Base-by-base conservation (phyloP, 192 early-diverging fungal genomes). In the Coemansia sp. region DNA sequence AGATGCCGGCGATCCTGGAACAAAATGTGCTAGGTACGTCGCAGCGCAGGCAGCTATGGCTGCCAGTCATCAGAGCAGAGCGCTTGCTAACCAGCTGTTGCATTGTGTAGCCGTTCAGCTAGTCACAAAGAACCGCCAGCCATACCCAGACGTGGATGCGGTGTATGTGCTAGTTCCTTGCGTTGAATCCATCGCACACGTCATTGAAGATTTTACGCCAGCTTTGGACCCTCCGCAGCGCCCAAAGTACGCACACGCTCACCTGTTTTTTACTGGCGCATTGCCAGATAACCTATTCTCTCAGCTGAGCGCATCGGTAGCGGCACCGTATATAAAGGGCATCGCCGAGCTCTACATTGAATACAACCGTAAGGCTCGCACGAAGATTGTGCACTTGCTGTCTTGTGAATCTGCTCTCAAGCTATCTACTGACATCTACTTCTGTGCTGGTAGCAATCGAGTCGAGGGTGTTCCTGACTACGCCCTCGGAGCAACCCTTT, bases 251-350 rank as follows among this genome's bases (percentile, higher is more conserved):
- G 62, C 70, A 8, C 64, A 58, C 14, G 78, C 72, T 0, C 78
- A 83, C 50, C 10, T 83, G 42, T 70, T 74, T n/a, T 81, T 83
- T 43, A 80, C 82, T 5, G 78, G 78, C 8, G 66, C 66, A 3
- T 53, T 83, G 29, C 36, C 75, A 4, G 72, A 80, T 3, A 10
- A 62, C 0, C 68, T 83, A 35, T 70, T 83, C 40, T 37, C 58
- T 10, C 63, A 65, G 22, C 57, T 83, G 18, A 53, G 46, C 41
- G 56, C 68, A 39, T 77, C 82, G 12, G 41, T 62, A 3, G 73
- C 78, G 3, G 67, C 74, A 14, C 67, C 65, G 8, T 68, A 63
- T 15, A 67, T 83, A 19, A 70, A 65, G 43, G 58, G 58, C 0
- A 53, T 70, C n/a, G 62, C 43, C 19, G 77, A 83, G 36, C 53